These are phyloP conservation scores for Phylloporus scabripes DNA, from an alignment of 768 basidiomycete genomes.

Conservation along the genomic window DNA sequence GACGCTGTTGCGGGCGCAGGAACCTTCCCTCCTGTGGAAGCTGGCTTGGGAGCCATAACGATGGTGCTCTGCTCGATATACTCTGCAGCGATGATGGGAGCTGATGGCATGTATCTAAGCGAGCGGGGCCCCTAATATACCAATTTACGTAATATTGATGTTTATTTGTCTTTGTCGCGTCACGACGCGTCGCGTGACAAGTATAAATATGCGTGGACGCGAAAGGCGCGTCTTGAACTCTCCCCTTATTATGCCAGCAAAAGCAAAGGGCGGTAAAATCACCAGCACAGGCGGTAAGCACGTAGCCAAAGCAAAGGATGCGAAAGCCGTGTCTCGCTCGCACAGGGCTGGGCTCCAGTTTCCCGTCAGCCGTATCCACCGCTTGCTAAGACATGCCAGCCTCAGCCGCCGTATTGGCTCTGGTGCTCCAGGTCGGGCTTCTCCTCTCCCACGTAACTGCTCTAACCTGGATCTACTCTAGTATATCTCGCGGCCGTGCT, in stretches of 20 bases:
- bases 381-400: slow-evolving; percentile 81
- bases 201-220: slow-evolving; percentile 21
- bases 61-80: neutral
- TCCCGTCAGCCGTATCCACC: slow-evolving; percentile 89
- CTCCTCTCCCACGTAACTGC: slow-evolving; percentile 7
- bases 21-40: slow-evolving; percentile 67
- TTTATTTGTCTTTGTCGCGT: slow-evolving; percentile 31
- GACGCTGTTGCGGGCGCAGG: slow-evolving; percentile 53
- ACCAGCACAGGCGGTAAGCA: slow-evolving; percentile 32
- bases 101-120: slow-evolving; percentile 6
- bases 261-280: slow-evolving; percentile 24
- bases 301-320: slow-evolving; percentile 49
- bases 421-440: slow-evolving; percentile 66
- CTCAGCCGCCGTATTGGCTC: slow-evolving; percentile 84
- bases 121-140: slow-evolving; percentile 32
- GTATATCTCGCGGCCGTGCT: slow-evolving; percentile 92
- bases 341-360: slow-evolving; percentile 76
- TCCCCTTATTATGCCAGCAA: slow-evolving; percentile 23
- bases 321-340: slow-evolving; percentile 63
- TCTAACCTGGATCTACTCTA: slow-evolving; percentile 21
- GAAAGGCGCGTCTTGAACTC: neutral
- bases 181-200: slow-evolving; percentile 33
- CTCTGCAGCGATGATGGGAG: slow-evolving; percentile 13
- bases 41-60: slow-evolving; percentile 53
- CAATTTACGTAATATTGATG: slow-evolving; percentile 26